A percentile compares a stretch with the other conserved stretches of the same genome.
These are phyloP conservation scores for Leishmania tarentolae DNA, from an alignment of 208 protist genomes.

Conservation along the genomic window DNA sequence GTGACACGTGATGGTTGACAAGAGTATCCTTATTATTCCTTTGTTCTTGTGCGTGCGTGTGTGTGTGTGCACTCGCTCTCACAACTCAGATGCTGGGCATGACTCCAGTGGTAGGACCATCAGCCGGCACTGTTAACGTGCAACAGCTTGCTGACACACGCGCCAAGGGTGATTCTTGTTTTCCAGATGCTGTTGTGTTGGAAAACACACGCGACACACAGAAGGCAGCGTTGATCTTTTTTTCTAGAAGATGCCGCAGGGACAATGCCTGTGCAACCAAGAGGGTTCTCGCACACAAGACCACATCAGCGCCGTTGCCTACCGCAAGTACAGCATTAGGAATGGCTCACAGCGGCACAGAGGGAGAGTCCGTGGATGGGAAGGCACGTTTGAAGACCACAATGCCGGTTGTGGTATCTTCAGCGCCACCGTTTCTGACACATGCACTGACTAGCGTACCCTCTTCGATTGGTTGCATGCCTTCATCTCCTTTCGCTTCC, in stretches of 20 bases:
- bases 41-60: neutral
- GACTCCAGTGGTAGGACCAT: neutral
- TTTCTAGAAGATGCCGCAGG: neutral
- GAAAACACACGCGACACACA: neutral
- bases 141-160: neutral
- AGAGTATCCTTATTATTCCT: neutral
- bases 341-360: neutral
- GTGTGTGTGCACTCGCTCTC: neutral
- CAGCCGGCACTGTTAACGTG: neutral
- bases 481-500: neutral
- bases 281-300: neutral
- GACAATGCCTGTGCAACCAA: neutral
- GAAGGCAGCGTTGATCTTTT: neutral
- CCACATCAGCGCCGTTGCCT: neutral
- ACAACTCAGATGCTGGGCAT: neutral
- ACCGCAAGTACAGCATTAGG: neutral
- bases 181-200: neutral
- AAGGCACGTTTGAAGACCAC: neutral
- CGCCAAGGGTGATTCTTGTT: neutral
- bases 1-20: no score
- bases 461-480: neutral
- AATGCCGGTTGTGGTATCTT: neutral
- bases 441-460: neutral
- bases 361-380: conserved; percentile 5
- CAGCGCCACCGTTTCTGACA: neutral